Base-by-base conservation (phyloP, 129 eudicot genomes). In the Pittosporum tobira region DNA sequence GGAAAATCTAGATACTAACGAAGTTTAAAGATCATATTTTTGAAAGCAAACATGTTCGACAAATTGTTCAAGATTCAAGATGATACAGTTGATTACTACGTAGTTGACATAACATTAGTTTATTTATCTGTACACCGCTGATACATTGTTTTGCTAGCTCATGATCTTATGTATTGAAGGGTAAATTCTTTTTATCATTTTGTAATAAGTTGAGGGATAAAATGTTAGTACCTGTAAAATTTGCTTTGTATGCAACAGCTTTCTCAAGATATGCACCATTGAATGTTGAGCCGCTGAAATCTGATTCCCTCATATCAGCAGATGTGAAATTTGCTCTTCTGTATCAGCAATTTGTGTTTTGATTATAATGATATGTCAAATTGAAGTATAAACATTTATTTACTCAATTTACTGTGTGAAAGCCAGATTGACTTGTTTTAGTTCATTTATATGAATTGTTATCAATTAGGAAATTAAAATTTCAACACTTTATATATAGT, bases 251-350 rank as follows among this genome's bases (percentile, higher is more conserved):
- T 4, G 99, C 99, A 44, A 91, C 99, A 18, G 96, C 99, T 79
- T 91, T 91, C 81, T 91, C 99, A 70, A 91, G 89, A 72, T 91
- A 91, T 49, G 99, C 99, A 34, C 99, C 99, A 57, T 83, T 91
- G 78, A 91, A 91, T 52, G 99, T 91, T 68, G 99, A 87, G 50
- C 99, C 99, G 54, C 95, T 91, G 71, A 91, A 91, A 83, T 91
- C 96, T 29, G 99, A 86, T 81, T 91, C 99, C 80, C 99, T 83
- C 99, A 91, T 91, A 70, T 91, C 99, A 62, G 99, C 99, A 60
- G 99, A 60, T n/a, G 99, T 91, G 87, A 91, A 91, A 75, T 91
- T 91, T 55, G 99, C 99, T 68, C 96, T 76, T 78, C 99, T 91
- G 87, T 22, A 62, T 48, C 69, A 59, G 51, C 15, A 37, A 70